Percentiles rank a stretch among this genome's conserved stretches.
Evolutionary conservation across 306 rosid species (phyloP).

Genomic region (Fragaria ananassa): DNA sequence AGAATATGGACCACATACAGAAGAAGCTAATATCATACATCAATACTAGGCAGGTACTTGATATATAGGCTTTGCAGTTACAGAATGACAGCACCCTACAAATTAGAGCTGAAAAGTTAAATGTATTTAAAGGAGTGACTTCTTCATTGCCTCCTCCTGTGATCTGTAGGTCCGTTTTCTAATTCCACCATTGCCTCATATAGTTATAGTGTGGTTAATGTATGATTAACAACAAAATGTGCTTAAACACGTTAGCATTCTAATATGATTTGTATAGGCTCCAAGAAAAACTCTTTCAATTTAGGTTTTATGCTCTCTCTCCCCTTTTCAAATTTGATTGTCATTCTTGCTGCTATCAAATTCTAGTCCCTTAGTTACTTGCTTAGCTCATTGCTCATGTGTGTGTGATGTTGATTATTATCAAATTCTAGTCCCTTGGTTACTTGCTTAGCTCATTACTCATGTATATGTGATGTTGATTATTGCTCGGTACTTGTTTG

Average conservation of each 20-base stretch:
- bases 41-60: neutral
- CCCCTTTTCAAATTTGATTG: neutral
- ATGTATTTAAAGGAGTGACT: neutral
- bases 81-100: neutral
- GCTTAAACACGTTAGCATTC: neutral
- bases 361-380: neutral
- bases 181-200: neutral
- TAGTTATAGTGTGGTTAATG: neutral
- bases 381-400: neutral
- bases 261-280: neutral
- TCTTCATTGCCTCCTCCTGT: neutral
- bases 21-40: conserved; percentile 4
- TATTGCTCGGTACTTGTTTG: neutral
- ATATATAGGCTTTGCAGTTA: neutral
- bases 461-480: neutral
- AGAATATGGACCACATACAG: neutral
- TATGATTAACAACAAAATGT: neutral
- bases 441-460: neutral
- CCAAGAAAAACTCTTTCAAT: neutral
- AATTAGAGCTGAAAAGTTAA: neutral
- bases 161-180: neutral
- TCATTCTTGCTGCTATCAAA: neutral
- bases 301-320: neutral
- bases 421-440: neutral
- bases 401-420: neutral